These are phyloP conservation scores for Friedmanniomyces simplex DNA, from an alignment of 495 filamentous ascomycete species.

Conservation along the genomic window DNA sequence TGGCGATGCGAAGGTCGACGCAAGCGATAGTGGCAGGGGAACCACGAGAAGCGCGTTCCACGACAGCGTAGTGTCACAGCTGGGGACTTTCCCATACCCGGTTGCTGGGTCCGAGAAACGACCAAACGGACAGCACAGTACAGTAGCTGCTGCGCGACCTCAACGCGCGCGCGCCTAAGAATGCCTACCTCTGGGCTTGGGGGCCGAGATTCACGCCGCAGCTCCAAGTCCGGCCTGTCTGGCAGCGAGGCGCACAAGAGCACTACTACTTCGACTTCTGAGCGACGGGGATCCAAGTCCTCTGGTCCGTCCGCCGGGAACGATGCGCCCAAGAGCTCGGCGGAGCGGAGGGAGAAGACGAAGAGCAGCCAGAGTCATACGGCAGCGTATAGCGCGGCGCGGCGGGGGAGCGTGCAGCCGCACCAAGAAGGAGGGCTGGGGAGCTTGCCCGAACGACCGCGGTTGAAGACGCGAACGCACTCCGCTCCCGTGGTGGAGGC, in stretches of 20 bases:
- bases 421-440: not conserved
- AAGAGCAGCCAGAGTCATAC: slow-evolving; percentile 14
- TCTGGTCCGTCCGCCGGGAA: slow-evolving; percentile 2
- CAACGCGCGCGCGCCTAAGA: not conserved
- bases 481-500: slow-evolving; percentile 20
- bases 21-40: slow-evolving; percentile 1
- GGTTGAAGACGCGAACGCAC: slow-evolving; percentile 15
- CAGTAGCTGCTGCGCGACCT: not conserved
- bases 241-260: slow-evolving; percentile 1
- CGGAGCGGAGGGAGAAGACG: slow-evolving; percentile 15
- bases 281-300: slow-evolving; percentile 11
- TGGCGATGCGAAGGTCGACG: not conserved
- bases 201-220: slow-evolving; percentile 11
- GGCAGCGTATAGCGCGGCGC: slow-evolving; percentile 1
- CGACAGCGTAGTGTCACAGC: slow-evolving; percentile 1
- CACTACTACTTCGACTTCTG: not conserved
- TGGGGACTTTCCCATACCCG: not conserved
- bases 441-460: slow-evolving; percentile 14
- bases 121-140: too few relatives aligned
- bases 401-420: slow-evolving; percentile 13
- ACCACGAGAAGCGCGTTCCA: slow-evolving; percentile 4
- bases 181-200: slow-evolving; percentile 6
- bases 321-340: not conserved
- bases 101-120: not conserved
- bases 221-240: slow-evolving; percentile 9